These are phyloP conservation scores for Aspergillus aculeatinus DNA, from an alignment of 2,329 filamentous ascomycete genomes.

Conservation along the genomic window DNA sequence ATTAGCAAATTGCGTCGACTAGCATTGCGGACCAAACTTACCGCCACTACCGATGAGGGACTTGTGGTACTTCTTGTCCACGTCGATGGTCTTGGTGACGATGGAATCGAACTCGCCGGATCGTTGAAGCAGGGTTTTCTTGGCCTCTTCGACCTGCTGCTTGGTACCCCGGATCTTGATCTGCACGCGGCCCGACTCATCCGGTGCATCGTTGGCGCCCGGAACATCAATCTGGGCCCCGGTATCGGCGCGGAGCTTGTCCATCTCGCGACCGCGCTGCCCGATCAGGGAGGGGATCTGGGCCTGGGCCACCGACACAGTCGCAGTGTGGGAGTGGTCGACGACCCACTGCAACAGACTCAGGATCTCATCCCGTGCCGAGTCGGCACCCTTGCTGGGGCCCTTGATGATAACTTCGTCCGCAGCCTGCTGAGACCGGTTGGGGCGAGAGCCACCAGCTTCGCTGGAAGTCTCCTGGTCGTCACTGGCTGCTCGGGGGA, in stretches of 20 bases:
- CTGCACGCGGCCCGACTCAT: constrained; percentile 69
- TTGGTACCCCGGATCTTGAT: constrained; percentile 93
- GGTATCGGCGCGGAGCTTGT: constrained; percentile 78
- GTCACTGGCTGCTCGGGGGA: constrained; percentile 70
- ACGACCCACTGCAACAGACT: constrained; percentile 84
- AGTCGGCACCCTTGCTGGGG: constrained; percentile 87
- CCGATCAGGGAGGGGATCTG: constrained; percentile 94
- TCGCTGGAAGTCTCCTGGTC: constrained; percentile 74
- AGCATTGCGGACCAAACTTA: constrained; percentile 52
- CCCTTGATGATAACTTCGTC: constrained; percentile 92
- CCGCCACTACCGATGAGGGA: constrained; percentile 84
- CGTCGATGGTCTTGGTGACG: constrained; percentile 76
- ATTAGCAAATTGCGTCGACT: constrained; percentile 30
- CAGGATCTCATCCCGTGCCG: constrained; percentile 86
- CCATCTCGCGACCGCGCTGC: constrained; percentile 84
- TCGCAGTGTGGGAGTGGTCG: constrained; percentile 79
- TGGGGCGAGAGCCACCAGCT: constrained; percentile 57
- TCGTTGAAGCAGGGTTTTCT: constrained; percentile 85
- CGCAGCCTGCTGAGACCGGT: constrained; percentile 69
- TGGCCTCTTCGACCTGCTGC: constrained; percentile 83
- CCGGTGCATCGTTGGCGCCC: constrained; percentile 67
- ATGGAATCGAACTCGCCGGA: constrained; percentile 85
- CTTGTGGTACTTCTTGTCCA: constrained; percentile 90
- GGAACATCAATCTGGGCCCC: constrained; percentile 92
- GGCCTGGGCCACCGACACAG: constrained; percentile 81